Evolutionary conservation across 345 rosid species (phyloP), one percentile per base, ranked within the genome.

Genomic region (Lenwebbia sp.): DNA sequence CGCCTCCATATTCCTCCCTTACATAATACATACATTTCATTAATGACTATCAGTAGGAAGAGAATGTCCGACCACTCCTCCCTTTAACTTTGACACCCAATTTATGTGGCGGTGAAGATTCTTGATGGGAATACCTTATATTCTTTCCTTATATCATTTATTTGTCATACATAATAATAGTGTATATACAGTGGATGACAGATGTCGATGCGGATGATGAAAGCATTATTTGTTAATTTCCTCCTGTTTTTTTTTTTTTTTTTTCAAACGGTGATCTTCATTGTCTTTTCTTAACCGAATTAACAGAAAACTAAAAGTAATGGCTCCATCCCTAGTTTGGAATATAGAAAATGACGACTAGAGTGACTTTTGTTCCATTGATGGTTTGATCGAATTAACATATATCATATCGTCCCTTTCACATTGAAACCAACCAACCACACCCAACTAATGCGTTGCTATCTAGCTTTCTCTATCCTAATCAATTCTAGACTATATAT

Each of bases 241-340:
- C 41, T 33, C 44, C 4, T 30, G 5, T 65, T 26, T 17, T 10
- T 9, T 5, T 9, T n/a, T n/a, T n/a, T n/a, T 19, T 52, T 15
- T 30, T 28, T 30, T 4, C 41, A 28, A 13, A 52, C 40, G 7
- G 84, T 30, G 54, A 84, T 41, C 28, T 84, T 22, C 54, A 21
- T 70, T 85, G 86, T 74, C 86, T n/a, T 52, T 74, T 85, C 83
- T 33, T 75, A 85, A 85, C 86, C 53, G 86, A 74, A 52, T 52
- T 75, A 85, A 85, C 86, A 85, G 83, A 76, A 75, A 74, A 85
- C 65, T 25, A 33, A 33, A 74, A 50, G 49, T 51, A 33, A 53
- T 37, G 50, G 65, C 62, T 78, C 28, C 82, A 11, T 51, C 54
- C 82, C 56, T 65, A 60, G 78, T 65, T 84, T 44, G 40, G 37